A percentile compares a stretch with the other conserved stretches of the same genome.
Evolutionary conservation across 2,329 filamentous ascomycete genomes (phyloP).

Genomic region (Colletotrichum plurivorum): DNA sequence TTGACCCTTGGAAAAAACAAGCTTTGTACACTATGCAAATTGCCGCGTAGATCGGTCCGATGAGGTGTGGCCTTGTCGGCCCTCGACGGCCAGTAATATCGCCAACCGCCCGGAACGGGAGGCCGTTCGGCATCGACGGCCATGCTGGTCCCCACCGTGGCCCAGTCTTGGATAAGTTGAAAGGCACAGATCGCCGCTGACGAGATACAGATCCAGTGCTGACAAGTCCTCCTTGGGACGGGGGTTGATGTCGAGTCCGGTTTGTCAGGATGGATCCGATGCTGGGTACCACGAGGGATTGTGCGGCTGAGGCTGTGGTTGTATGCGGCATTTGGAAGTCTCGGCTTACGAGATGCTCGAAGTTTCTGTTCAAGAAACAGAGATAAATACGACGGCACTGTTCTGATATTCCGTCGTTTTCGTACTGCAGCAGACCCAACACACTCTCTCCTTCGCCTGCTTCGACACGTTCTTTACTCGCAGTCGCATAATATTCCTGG

Average conservation of each 20-base stretch:
- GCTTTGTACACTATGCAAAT: neutral
- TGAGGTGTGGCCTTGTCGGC: neutral
- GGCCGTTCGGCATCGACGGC: slow-evolving; percentile 8
- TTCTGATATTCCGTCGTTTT: no score
- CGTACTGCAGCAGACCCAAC: no score
- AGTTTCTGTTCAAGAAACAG: neutral
- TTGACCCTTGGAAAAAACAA: neutral
- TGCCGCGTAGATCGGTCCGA: slow-evolving; percentile 19
- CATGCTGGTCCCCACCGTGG: neutral
- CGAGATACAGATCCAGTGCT: neutral
- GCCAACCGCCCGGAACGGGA: slow-evolving; percentile 3
- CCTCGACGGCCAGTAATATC: slow-evolving; percentile 1
- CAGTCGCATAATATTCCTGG: no score
- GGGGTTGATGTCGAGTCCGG: no score
- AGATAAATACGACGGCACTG: neutral
- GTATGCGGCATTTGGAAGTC: neutral
- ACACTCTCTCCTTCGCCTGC: no score
- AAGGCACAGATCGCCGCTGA: neutral
- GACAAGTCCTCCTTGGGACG: neutral
- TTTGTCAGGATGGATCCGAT: neutral
- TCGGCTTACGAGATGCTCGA: neutral
- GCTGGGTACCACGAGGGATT: neutral
- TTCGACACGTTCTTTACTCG: neutral
- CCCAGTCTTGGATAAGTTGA: slow-evolving; percentile 7
- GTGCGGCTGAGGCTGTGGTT: neutral